A percentile compares a stretch with the other conserved stretches of the same genome.
Evolutionary conservation across 129 eudicot species (phyloP).

Genomic region (Lactuca sativa): DNA sequence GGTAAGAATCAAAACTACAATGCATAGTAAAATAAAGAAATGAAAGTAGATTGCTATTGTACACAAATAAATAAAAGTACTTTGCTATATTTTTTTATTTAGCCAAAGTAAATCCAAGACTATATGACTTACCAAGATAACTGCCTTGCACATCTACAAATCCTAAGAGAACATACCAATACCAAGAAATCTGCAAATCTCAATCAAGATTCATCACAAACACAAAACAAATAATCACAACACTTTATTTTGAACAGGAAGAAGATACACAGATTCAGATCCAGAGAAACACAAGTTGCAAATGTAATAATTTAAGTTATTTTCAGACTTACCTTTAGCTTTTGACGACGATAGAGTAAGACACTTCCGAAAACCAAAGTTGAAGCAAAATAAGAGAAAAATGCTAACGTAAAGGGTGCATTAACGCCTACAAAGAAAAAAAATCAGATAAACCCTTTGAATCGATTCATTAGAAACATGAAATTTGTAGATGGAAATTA

Average conservation of each 20-base stretch:
- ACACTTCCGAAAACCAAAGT: conserved; percentile 65
- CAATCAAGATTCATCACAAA: neutral
- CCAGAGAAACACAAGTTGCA: neutral
- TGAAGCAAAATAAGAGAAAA: conserved; percentile 46
- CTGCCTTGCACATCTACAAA: conserved; percentile 84
- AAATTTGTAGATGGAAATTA: neutral
- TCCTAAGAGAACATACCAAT: conserved; percentile 72
- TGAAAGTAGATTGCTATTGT: no score
- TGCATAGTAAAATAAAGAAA: no score
- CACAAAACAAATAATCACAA: neutral
- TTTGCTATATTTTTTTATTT: neutral
- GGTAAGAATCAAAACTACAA: no score
- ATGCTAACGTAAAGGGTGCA: conserved; percentile 60
- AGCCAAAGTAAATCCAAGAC: neutral
- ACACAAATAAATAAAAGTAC: neutral
- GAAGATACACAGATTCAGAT: neutral
- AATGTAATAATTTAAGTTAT: neutral
- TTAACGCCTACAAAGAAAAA: conserved; percentile 50
- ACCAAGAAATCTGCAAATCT: conserved; percentile 75
- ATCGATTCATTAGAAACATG: neutral
- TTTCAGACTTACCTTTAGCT: conserved; percentile 43
- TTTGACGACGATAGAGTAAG: conserved; percentile 50
- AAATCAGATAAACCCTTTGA: neutral
- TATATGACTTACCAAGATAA: conserved; percentile 60
- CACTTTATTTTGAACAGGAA: no score